A percentile compares a stretch with the other conserved stretches of the same genome.
Evolutionary conservation across 768 basidiomycete species (phyloP).

Genomic region (Tricholoma hemisulphureum): DNA sequence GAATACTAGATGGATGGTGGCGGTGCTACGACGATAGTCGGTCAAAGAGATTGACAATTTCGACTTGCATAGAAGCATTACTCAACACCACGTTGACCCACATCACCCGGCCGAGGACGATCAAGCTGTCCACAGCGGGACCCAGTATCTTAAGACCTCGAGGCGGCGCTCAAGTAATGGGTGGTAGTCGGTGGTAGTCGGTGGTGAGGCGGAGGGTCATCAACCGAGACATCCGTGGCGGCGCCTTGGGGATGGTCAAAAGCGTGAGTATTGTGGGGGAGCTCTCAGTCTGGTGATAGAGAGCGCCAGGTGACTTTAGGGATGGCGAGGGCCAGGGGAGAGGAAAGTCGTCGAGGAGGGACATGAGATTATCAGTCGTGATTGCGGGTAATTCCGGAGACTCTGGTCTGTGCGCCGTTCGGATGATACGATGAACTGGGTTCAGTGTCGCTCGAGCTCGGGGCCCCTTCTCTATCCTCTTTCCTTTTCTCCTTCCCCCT

Average conservation of each 20-base stretch:
- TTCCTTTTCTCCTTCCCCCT: conserved; percentile 40
- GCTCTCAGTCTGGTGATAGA: conserved; percentile 39
- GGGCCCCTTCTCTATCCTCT: too few relatives aligned
- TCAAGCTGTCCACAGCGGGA: conserved; percentile 62
- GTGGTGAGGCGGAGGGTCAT: too few relatives aligned
- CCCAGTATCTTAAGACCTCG: conserved; percentile 67
- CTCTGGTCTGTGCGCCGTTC: too few relatives aligned
- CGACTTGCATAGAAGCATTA: conserved; percentile 21
- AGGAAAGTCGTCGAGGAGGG: conserved; percentile 50
- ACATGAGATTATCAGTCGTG: conserved; percentile 66
- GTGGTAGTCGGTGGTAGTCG: conserved; percentile 17
- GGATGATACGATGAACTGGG: too few relatives aligned
- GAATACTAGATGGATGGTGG: too few relatives aligned
- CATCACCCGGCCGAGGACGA: conserved; percentile 58
- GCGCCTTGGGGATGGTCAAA: too few relatives aligned
- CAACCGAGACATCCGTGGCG: too few relatives aligned
- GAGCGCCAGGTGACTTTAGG: conserved; percentile 75
- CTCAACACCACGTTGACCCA: conserved; percentile 52
- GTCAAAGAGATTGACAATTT: conserved; percentile 67
- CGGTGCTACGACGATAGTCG: conserved; percentile 56
- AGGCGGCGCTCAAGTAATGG: conserved; percentile 39
- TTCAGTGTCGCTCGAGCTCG: too few relatives aligned
- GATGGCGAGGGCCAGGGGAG: conserved; percentile 51
- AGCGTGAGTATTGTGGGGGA: conserved; percentile 41
- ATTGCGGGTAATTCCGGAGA: too few relatives aligned